Base-by-base conservation (phyloP, 176 grass and related monocot genomes). In the Triticum monococcum region DNA sequence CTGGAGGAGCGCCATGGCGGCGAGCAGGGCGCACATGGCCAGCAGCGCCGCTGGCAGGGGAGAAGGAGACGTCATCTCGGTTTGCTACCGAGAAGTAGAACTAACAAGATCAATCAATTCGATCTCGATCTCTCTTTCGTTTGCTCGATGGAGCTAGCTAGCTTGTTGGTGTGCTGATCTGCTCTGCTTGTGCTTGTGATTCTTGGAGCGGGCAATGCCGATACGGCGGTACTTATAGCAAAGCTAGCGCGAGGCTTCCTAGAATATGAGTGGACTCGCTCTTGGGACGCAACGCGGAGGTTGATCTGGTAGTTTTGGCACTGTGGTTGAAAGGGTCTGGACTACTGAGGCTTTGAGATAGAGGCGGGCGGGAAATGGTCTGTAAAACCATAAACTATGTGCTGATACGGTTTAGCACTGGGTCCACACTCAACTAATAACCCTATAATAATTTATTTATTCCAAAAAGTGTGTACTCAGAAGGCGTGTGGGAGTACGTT, bases 191-290 rank as follows among this genome's bases (percentile, higher is more conserved):
- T 25, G 72, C 54, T 33, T 36, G 40, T 65, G 43, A 4, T 75
- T 66, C 43, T 60, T 87, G 40, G 22, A 63, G 66, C 4, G 77
- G 22, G 40, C 68, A 26, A 41, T 66, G 70, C 9, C 61, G 43
- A 66, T 18, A 56, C 7, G 79, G 79, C 71, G 54, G 12, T 75
- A 66, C 61, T 56, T 87, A 88, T 88, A 88, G 45, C 43, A n/a
- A 9, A 0, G 41, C 14, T 22, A 57, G 3, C 40, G 41, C 40
- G 28, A 8, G 86, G 60, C 28, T 78, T 85, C 54, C 18, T 57
- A 7, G 54, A 57, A 22, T 1, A 64, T 57, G 80, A 18, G 20
- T 63, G 80, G 80, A 88, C 84, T 83, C 31, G 9, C 80, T 90
- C 80, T 66, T 2, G 48, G 64, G 7, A 81, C 26, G 70, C 86